A percentile compares a stretch with the other conserved stretches of the same genome.
These are phyloP conservation scores for Epichloe scottii DNA, from an alignment of 2,329 filamentous ascomycete species.

Conservation along the genomic window DNA sequence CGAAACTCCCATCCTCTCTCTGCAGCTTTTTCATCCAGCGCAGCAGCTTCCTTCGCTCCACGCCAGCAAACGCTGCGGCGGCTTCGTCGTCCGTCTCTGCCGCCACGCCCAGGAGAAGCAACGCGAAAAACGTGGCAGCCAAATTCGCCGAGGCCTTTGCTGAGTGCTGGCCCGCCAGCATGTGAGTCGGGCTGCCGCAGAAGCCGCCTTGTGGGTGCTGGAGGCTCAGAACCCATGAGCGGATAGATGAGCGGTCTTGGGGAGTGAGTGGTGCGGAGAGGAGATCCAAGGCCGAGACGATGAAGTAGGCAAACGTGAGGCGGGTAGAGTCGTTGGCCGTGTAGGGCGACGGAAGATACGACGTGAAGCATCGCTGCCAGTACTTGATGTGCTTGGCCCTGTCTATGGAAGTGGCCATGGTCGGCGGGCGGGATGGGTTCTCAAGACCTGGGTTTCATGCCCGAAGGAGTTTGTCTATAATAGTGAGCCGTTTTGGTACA, in stretches of 20 bases:
- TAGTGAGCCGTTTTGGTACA: no score
- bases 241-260: conserved; percentile 31
- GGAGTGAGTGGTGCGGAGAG: conserved; percentile 49
- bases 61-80: conserved; percentile 40
- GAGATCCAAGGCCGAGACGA: conserved; percentile 71
- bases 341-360: conserved; percentile 69
- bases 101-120: conserved; percentile 53
- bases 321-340: conserved; percentile 83
- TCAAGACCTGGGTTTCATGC: no score
- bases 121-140: conserved; percentile 79
- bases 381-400: conserved; percentile 69
- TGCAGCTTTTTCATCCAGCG: conserved; percentile 67
- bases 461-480: no score
- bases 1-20: conserved; percentile 78
- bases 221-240: conserved; percentile 74
- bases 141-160: conserved; percentile 50
- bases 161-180: conserved; percentile 27
- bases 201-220: conserved; percentile 84
- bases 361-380: conserved; percentile 80
- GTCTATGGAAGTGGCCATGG: conserved; percentile 30
- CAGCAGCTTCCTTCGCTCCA: conserved; percentile 56
- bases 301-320: conserved; percentile 83
- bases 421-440: not conserved
- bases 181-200: conserved; percentile 66
- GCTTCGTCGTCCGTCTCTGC: conserved; percentile 27